Percentiles rank a stretch among this genome's conserved stretches.
Evolutionary conservation across 495 filamentous ascomycete genomes (phyloP).

Genomic region (Rostrohypoxylon terebratum): DNA sequence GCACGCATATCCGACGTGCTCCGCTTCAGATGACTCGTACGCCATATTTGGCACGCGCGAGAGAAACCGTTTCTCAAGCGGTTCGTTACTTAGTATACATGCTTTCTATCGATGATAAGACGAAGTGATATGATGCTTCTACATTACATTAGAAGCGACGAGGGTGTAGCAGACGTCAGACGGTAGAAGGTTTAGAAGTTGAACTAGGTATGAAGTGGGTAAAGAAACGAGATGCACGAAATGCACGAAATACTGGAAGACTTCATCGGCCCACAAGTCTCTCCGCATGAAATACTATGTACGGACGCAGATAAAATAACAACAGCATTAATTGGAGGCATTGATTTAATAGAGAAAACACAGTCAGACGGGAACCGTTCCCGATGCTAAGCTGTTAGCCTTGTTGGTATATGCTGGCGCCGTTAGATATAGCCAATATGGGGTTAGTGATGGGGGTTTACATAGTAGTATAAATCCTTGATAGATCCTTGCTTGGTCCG

Average conservation of each 20-base stretch:
- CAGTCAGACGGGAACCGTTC: constrained; percentile 25
- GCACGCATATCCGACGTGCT: constrained; percentile 37
- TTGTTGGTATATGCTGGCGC: constrained; percentile 18
- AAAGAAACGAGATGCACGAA: constrained; percentile 13
- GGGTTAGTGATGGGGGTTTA: neutral
- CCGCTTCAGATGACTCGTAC: constrained; percentile 33
- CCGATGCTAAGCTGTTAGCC: constrained; percentile 32
- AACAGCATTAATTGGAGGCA: constrained; percentile 7
- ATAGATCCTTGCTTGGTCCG: constrained; percentile 18
- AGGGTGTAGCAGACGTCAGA: neutral
- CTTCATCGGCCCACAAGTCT: constrained; percentile 18
- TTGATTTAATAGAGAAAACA: constrained; percentile 15
- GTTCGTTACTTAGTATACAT: constrained; percentile 14
- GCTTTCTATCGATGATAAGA: neutral
- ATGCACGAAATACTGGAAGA: neutral
- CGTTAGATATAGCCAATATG: constrained; percentile 5
- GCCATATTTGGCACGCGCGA: constrained; percentile 19
- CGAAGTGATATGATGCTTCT: neutral
- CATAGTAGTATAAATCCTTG: no score
- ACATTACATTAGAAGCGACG: neutral
- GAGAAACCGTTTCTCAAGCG: constrained; percentile 10
- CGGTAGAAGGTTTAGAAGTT: neutral
- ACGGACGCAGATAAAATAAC: constrained; percentile 9
- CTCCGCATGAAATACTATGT: constrained; percentile 38
- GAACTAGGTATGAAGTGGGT: neutral